A percentile compares a stretch with the other conserved stretches of the same genome.
These are phyloP conservation scores for Physaria fendleri DNA, from an alignment of 345 rosid species.

Conservation along the genomic window DNA sequence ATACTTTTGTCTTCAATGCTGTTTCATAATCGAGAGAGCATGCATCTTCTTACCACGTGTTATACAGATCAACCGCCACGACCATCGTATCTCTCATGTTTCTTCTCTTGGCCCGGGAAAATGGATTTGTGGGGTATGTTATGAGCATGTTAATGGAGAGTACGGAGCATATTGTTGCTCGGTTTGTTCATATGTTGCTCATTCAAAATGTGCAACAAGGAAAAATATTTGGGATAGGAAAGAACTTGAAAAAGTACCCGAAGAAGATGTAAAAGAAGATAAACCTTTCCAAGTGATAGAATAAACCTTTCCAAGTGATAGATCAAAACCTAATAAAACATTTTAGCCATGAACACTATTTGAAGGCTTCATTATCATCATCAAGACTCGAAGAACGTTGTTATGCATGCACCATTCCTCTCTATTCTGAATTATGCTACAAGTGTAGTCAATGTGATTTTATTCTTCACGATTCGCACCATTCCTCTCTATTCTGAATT, in stretches of 20 bases:
- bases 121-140: too few species aligned
- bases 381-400: not conserved
- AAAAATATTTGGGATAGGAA: not conserved
- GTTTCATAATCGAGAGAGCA: too few species aligned
- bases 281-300: not conserved
- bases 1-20: too few species aligned
- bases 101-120: too few species aligned
- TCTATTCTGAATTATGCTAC: not conserved
- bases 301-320: not conserved
- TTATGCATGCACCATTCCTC: not conserved
- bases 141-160: too few species aligned
- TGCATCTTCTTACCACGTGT: too few species aligned
- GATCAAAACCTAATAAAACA: not conserved
- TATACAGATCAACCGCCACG: too few species aligned
- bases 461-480: not conserved
- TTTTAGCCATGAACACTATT: not conserved
- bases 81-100: too few species aligned
- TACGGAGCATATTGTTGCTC: too few species aligned
- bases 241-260: not conserved
- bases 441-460: slow-evolving; percentile 2
- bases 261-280: not conserved
- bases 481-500: too few species aligned
- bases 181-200: too few species aligned
- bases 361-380: not conserved
- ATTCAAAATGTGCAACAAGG: not conserved